Conservation (phyloP, 2,329 filamentous ascomycete species). For the Aureobasidium melanogenum region DNA sequence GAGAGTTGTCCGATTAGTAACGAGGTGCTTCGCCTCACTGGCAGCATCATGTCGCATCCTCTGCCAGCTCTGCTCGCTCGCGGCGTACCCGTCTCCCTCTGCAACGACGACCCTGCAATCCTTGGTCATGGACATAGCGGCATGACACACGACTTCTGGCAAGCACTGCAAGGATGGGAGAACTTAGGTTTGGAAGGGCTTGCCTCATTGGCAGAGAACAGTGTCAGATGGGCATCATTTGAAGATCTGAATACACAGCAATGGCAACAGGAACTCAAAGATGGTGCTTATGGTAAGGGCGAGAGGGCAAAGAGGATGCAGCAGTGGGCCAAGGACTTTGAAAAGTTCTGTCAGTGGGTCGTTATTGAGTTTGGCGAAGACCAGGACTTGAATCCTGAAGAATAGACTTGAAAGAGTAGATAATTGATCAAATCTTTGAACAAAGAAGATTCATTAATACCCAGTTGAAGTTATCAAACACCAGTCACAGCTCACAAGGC, state of each 20-base stretch:
- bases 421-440: too few species aligned
- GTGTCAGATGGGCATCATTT: conserved; percentile 79
- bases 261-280: conserved; percentile 65
- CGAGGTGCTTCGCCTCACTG: conserved; percentile 72
- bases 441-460: too few species aligned
- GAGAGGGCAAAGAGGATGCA: conserved; percentile 63
- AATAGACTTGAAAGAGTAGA: not conserved
- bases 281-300: conserved; percentile 63
- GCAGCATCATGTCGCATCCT: conserved; percentile 67
- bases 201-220: conserved; percentile 84
- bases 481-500: not conserved
- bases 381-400: conserved; percentile 7
- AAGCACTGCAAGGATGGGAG: conserved; percentile 82
- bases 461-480: not conserved
- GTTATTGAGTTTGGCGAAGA: conserved; percentile 56
- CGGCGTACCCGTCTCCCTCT: conserved; percentile 74
- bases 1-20: conserved; percentile 90
- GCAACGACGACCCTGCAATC: conserved; percentile 86
- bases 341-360: conserved; percentile 85
- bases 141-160: conserved; percentile 91
- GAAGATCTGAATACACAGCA: conserved; percentile 65
- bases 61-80: conserved; percentile 76
- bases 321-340: conserved; percentile 75
- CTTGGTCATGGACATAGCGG: conserved; percentile 74
- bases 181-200: conserved; percentile 83